Evolutionary conservation across 1,139 yeast genomes (phyloP), one percentile per base, ranked within the genome.

Genomic region (Yamadazyma atlantica): DNA sequence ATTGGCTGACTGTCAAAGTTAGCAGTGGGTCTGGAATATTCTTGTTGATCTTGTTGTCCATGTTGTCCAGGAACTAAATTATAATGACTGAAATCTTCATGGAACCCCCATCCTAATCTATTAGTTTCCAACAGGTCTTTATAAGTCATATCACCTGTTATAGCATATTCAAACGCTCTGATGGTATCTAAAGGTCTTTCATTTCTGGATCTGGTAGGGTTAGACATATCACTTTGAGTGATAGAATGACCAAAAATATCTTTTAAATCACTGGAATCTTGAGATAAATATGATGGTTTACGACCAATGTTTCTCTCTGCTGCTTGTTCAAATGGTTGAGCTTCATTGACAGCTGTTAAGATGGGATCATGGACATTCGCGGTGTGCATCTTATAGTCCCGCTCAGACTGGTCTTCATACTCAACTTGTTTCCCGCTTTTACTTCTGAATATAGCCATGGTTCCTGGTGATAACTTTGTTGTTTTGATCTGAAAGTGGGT

Each of bases 161-260:
- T 87, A 24, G 96, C 82, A 57, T 84, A 92, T 66, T 92, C 97
- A 62, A 92, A 92, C 4, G 86, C 77, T 47, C 97, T 72, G 53
- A 92, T 89, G 2, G 98, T 92, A 62, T 94, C 98, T 55, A 92
- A 66, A 3, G 98, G 98, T 50, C 98, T 79, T 66, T 92, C 98
- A 60, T 89, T 89, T 58, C 97, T 77, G 13, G 85, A 65, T 54
- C 98, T 77, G 11, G 97, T 83, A 15, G 98, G 98, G 58, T 92
- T 92, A 19, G 95, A 86, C 51, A 83, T 73, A 59, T 92, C 98
- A 4, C 95, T 86, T 46, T 75, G 77, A 4, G 57, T 53, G 51
- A 92, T 90, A 5, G 80, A 75, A 45, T 78, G 76, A 19, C 98
- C 98, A 62, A 89, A 90, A 32, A 87, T 80, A 58, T 92, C 98